Percentiles rank a stretch among this genome's conserved stretches.
These are phyloP conservation scores for Nigrospora osmanthi DNA, from an alignment of 2,329 filamentous ascomycete genomes.

Conservation along the genomic window DNA sequence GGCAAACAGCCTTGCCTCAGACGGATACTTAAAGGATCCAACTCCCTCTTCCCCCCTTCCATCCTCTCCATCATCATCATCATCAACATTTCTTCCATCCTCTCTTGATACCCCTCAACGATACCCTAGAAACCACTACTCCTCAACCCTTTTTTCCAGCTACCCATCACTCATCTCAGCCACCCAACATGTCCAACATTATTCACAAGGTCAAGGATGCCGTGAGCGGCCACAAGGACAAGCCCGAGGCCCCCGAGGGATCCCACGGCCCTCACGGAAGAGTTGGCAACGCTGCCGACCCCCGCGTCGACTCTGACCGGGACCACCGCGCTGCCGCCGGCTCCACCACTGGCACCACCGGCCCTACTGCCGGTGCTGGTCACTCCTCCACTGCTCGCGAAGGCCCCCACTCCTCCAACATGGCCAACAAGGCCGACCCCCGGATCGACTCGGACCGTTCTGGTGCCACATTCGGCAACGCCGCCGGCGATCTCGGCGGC, in stretches of 20 bases:
- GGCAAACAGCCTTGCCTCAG: too few species aligned
- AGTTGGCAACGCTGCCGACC: conserved; percentile 21
- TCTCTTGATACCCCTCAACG: too few species aligned
- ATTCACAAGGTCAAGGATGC: conserved; percentile 54
- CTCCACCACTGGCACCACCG: conserved; percentile 8
- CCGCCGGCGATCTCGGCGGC: conserved; percentile 17
- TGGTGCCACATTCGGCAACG: conserved; percentile 15
- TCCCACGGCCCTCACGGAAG: conserved; percentile 19
- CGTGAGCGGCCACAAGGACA: conserved; percentile 33
- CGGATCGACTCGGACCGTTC: conserved; percentile 44
- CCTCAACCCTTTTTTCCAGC: too few species aligned
- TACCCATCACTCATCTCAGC: background rate
- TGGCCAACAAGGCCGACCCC: conserved; percentile 44
- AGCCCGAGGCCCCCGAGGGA: conserved; percentile 16
- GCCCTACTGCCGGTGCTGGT: background rate
- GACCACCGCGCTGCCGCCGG: conserved; percentile 20
- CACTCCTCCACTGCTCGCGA: background rate
- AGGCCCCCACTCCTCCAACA: conserved; percentile 36
- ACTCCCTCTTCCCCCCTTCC: too few species aligned
- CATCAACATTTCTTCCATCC: too few species aligned
- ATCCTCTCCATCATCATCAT: too few species aligned
- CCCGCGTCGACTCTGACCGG: conserved; percentile 24
- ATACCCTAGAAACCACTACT: too few species aligned
- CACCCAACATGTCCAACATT: conserved; percentile 45
- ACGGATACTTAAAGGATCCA: too few species aligned